phyloP scores from a whole-genome alignment of 768 basidiomycete species.

The Suillus brevipes region DNA sequence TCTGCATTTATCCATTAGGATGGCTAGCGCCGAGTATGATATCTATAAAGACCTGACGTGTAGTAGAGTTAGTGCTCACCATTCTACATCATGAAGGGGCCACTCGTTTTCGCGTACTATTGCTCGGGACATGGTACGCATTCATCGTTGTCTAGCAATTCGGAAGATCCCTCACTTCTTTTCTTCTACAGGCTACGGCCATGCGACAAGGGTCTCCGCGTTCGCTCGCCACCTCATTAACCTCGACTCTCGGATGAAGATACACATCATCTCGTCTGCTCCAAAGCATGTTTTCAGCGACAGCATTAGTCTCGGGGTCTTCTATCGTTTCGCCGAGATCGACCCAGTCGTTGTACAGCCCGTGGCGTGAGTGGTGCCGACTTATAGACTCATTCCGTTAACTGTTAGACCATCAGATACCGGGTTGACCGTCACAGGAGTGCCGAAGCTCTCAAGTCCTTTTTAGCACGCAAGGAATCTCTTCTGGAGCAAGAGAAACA shows the following conservation, averaged over 20 bases:
- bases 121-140: slow-evolving; percentile 72
- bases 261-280: slow-evolving; percentile 74
- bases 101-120: slow-evolving; percentile 61
- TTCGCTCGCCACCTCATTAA: slow-evolving; percentile 60
- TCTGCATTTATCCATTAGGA: not conserved
- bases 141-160: slow-evolving; percentile 4
- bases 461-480: slow-evolving; percentile 54
- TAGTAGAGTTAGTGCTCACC: not conserved
- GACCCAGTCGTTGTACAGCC: slow-evolving; percentile 84
- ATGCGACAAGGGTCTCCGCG: slow-evolving; percentile 80
- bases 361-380: slow-evolving; percentile 57
- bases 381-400: slow-evolving; percentile 9
- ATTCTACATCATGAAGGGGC: not conserved
- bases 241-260: slow-evolving; percentile 42
- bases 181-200: slow-evolving; percentile 64
- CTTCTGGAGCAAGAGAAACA: slow-evolving; percentile 53
- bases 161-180: not conserved
- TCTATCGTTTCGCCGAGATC: slow-evolving; percentile 69
- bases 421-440: slow-evolving; percentile 74
- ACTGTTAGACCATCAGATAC: slow-evolving; percentile 44
- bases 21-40: not conserved
- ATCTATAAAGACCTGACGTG: not conserved
- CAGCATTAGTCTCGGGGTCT: slow-evolving; percentile 60
- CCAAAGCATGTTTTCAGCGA: slow-evolving; percentile 70
- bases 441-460: slow-evolving; percentile 57